These are phyloP conservation scores for Millerozyma acaciae DNA, from an alignment of 805 yeast genomes.

Conservation along the genomic window DNA sequence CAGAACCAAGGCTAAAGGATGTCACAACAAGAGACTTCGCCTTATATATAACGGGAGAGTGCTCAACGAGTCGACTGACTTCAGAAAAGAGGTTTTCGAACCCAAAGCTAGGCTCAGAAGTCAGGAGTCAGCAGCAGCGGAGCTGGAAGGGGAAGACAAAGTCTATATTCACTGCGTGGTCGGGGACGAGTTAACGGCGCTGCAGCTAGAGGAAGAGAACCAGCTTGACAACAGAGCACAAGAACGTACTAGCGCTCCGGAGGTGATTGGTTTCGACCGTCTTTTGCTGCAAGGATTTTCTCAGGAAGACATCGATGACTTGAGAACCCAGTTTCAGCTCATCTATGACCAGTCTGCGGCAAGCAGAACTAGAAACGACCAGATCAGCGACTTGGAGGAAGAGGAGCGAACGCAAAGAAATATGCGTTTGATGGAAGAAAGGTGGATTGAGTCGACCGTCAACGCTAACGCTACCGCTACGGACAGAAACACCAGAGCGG, in stretches of 20 bases:
- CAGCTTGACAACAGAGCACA: constrained; percentile 53
- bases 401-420: constrained; percentile 38
- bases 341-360: constrained; percentile 51
- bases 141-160: constrained; percentile 14
- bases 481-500: constrained; percentile 5
- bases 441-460: constrained; percentile 82
- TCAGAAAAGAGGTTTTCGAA: constrained; percentile 46
- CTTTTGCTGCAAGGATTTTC: constrained; percentile 79
- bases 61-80: constrained; percentile 51
- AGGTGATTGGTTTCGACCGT: constrained; percentile 81
- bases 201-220: constrained; percentile 58
- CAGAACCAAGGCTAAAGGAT: constrained; percentile 19
- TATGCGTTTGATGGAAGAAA: constrained; percentile 68
- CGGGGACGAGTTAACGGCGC: constrained; percentile 57
- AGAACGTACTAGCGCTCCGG: constrained; percentile 50
- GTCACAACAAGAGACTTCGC: constrained; percentile 49
- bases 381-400: constrained; percentile 36
- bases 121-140: neutral
- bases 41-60: constrained; percentile 69
- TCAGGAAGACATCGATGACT: constrained; percentile 66
- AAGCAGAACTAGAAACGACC: constrained; percentile 12
- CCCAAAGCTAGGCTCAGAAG: constrained; percentile 17
- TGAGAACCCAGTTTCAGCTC: constrained; percentile 70
- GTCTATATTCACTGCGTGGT: constrained; percentile 77
- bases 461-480: constrained; percentile 43